A percentile compares a stretch with the other conserved stretches of the same genome.
These are phyloP conservation scores for Rhodotorula paludigena DNA, from an alignment of 768 basidiomycete genomes.

Conservation along the genomic window DNA sequence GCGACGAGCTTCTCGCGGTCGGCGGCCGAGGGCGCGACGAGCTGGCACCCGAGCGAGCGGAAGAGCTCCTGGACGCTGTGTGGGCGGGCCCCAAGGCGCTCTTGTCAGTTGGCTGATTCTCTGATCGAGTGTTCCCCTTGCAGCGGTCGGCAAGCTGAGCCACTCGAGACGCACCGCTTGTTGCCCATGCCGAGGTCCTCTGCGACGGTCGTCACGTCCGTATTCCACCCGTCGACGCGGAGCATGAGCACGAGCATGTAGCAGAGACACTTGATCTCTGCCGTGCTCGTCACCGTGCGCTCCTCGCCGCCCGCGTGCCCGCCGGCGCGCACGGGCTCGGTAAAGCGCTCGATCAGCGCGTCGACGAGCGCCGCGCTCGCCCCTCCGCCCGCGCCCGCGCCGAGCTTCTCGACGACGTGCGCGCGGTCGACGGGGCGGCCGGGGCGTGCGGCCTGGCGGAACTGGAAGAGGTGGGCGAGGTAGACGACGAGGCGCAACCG, in stretches of 20 bases:
- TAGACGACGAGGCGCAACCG: conserved; percentile 63
- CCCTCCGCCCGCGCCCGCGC: conserved; percentile 43
- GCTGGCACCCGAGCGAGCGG: conserved; percentile 60
- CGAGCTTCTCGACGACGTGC: conserved; percentile 54
- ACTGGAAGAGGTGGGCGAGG: conserved; percentile 73
- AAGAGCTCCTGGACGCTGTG: conserved; percentile 63
- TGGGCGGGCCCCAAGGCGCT: neutral
- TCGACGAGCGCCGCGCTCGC: conserved; percentile 67
- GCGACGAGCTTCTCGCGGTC: conserved; percentile 69
- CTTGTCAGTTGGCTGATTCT: neutral
- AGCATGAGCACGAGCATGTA: conserved; percentile 78
- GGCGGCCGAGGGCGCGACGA: conserved; percentile 44
- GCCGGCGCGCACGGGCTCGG: conserved; percentile 54
- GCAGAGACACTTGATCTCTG: conserved; percentile 65
- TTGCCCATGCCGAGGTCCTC: conserved; percentile 65
- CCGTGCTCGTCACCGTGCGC: conserved; percentile 60
- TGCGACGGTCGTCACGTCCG: conserved; percentile 64
- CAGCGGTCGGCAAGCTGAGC: neutral
- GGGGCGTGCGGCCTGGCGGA: conserved; percentile 53
- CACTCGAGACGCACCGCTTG: conserved; percentile 56
- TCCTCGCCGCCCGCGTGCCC: conserved; percentile 43
- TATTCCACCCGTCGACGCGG: conserved; percentile 68
- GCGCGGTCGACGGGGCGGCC: conserved; percentile 54
- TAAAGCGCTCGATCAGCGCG: conserved; percentile 69
- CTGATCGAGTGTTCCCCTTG: neutral